Percentiles rank a stretch among this genome's conserved stretches.
Conservation (phyloP, 805 yeast species). For the Kazachstania africana region DNA sequence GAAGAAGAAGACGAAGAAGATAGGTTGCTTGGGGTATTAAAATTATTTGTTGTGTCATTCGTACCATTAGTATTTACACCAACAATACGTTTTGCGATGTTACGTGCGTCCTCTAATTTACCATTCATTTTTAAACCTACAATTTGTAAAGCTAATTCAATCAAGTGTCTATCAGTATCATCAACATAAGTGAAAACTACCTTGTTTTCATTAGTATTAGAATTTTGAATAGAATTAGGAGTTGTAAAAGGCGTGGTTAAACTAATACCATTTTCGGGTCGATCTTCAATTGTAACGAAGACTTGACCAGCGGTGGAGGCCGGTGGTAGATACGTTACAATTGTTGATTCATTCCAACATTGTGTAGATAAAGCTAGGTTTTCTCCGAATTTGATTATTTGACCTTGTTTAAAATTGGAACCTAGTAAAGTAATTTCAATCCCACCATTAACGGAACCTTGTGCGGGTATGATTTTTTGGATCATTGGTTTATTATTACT, state of each 20-base stretch:
- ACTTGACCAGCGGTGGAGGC: constrained; percentile 84
- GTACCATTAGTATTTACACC: constrained; percentile 32
- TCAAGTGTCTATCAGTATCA: constrained; percentile 86
- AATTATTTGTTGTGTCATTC: constrained; percentile 3
- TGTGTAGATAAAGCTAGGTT: constrained; percentile 70
- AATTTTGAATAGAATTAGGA: not conserved
- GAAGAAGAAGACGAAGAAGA: constrained; percentile 4
- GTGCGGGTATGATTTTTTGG: constrained; percentile 83
- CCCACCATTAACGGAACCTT: constrained; percentile 92
- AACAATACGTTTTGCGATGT: constrained; percentile 80
- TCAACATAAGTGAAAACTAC: constrained; percentile 76
- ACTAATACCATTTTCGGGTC: too few species aligned
- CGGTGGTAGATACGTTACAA: constrained; percentile 88
- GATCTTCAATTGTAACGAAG: constrained; percentile 60
- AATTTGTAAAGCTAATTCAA: constrained; percentile 87
- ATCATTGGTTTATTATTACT: constrained; percentile 36
- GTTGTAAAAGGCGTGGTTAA: constrained; percentile 33
- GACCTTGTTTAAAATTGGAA: constrained; percentile 68
- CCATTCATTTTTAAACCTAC: constrained; percentile 96
- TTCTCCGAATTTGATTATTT: constrained; percentile 77
- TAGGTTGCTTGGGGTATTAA: not conserved
- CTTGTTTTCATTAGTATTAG: constrained; percentile 8
- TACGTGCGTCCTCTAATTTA: constrained; percentile 81
- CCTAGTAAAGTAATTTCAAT: constrained; percentile 88
- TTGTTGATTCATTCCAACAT: constrained; percentile 90